phyloP scores from a whole-genome alignment of 768 basidiomycete species.

The Thelephora ganbajun region DNA sequence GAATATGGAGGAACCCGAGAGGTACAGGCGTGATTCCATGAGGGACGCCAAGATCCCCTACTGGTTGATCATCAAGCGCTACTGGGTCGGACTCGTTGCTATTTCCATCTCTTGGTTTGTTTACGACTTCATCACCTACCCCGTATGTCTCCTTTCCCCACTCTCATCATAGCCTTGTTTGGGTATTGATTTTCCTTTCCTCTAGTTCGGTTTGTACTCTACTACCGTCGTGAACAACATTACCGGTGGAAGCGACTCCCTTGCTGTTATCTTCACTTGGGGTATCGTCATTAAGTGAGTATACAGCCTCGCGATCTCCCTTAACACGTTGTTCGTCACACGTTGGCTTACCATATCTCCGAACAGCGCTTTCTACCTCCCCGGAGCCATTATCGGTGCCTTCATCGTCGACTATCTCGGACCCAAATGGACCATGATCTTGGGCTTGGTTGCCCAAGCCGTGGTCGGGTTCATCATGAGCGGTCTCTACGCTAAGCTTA shows the following conservation, averaged over 20 bases:
- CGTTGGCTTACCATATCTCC: not conserved
- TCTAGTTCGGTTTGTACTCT: slow-evolving; percentile 68
- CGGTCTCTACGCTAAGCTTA: slow-evolving; percentile 60
- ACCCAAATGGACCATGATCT: slow-evolving; percentile 66
- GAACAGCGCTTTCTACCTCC: slow-evolving; percentile 49
- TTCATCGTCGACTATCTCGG: slow-evolving; percentile 65
- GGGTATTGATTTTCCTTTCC: too few relatives aligned
- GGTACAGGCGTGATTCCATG: slow-evolving; percentile 72
- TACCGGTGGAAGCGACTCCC: slow-evolving; percentile 34
- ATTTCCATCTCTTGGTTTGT: slow-evolving; percentile 77
- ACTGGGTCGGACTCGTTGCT: slow-evolving; percentile 62
- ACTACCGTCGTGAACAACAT: slow-evolving; percentile 61
- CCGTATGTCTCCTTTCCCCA: slow-evolving; percentile 10
- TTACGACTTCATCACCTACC: slow-evolving; percentile 65
- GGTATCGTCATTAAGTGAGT: slow-evolving; percentile 69
- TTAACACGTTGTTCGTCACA: slow-evolving; percentile 22
- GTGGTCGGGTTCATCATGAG: slow-evolving; percentile 84
- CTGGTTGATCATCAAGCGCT: slow-evolving; percentile 59
- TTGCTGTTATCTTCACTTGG: slow-evolving; percentile 70
- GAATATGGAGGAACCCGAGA: slow-evolving; percentile 66
- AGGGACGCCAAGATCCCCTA: slow-evolving; percentile 64
- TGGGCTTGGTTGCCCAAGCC: slow-evolving; percentile 53
- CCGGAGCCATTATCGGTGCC: slow-evolving; percentile 58
- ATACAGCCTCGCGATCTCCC: not conserved
- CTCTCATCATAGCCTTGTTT: not conserved